Evolutionary conservation across 176 grass and related monocot genomes (phyloP), one percentile per base, ranked within the genome.

Genomic region (Phoenix roebelenii): DNA sequence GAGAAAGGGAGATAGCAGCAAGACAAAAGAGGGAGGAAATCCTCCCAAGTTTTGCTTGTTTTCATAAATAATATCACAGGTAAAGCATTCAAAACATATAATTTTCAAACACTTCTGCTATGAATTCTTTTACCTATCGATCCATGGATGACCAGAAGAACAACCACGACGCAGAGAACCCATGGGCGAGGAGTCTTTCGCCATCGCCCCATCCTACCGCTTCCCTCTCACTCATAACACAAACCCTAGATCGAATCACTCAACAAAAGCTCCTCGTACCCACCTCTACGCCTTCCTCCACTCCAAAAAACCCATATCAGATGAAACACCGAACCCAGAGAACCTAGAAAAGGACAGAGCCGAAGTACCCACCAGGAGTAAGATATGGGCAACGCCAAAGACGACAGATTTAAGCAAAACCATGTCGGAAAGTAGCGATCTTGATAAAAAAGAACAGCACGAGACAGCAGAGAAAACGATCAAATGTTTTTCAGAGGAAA

Each of bases 141-240:
- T n/a, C 25, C 4, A 18, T n/a, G 58, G 26, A 60, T 19, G 5
- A 5, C 24, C 25, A 60, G n/a, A 60, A 60, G 23, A n/a, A 60
- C 25, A 1, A 60, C 25, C 15, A 60, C 14, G 26, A 32, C 7
- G 15, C 58, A 5, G 3, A 60, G 16, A 32, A 39, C 26, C 17
- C 16, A 39, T 32, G 25, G 25, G 25, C 58, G 29, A 60, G 17
- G 58, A 60, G 30, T 60, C 28, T 7, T 17, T 9, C 16, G 3
- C 58, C 58, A 26, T 26, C 58, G 26, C 58, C 58, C 58, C 58
- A 60, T 60, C 16, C n/a, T 18, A 7, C 58, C n/a, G 25, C 16
- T 19, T 7, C n/a, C 26, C 58, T 60, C 58, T 60, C 58, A 3
- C 58, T 44, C 35, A 44, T 26, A 26, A 59, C 4, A 17, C 14